A percentile compares a stretch with the other conserved stretches of the same genome.
phyloP scores from a whole-genome alignment of 805 yeast genomes.

The Saturnispora serradocipensis region DNA sequence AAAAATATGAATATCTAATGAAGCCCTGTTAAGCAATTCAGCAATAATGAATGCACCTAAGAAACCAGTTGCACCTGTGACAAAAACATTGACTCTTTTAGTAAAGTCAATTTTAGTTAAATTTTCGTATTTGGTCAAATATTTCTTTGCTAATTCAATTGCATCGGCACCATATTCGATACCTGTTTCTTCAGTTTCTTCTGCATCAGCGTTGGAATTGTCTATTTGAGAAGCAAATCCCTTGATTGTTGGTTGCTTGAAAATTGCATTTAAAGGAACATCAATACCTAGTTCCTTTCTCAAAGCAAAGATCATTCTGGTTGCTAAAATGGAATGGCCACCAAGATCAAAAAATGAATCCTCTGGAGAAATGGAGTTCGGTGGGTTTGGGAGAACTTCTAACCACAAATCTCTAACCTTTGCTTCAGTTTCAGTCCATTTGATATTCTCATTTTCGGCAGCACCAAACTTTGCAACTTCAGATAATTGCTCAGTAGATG shows the following conservation, averaged over 20 bases:
- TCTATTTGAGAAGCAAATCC: constrained; percentile 70
- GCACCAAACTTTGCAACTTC: constrained; percentile 53
- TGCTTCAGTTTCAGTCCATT: constrained; percentile 56
- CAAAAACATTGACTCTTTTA: constrained; percentile 43
- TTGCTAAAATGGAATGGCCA: constrained; percentile 95
- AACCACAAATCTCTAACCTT: constrained; percentile 79
- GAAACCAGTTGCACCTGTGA: constrained; percentile 97
- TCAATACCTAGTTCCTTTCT: constrained; percentile 71
- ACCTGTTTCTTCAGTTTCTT: constrained; percentile 17
- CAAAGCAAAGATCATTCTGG: constrained; percentile 90
- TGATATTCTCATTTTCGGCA: constrained; percentile 35
- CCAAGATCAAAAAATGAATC: constrained; percentile 97
- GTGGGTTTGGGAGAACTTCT: constrained; percentile 73
- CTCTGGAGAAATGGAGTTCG: constrained; percentile 62
- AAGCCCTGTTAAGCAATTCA: constrained; percentile 49
- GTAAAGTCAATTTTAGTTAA: constrained; percentile 21
- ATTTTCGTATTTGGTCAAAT: constrained; percentile 40
- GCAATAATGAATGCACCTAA: constrained; percentile 82
- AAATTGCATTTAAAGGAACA: constrained; percentile 82
- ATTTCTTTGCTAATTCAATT: constrained; percentile 31
- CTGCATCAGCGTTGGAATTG: constrained; percentile 26
- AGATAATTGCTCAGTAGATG: constrained; percentile 77
- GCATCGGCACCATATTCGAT: constrained; percentile 72
- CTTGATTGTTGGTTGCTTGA: constrained; percentile 79
- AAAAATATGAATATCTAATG: constrained; percentile 46